Evolutionary conservation across 768 basidiomycete species (phyloP).

Genomic region (Pisolithus tinctorius): DNA sequence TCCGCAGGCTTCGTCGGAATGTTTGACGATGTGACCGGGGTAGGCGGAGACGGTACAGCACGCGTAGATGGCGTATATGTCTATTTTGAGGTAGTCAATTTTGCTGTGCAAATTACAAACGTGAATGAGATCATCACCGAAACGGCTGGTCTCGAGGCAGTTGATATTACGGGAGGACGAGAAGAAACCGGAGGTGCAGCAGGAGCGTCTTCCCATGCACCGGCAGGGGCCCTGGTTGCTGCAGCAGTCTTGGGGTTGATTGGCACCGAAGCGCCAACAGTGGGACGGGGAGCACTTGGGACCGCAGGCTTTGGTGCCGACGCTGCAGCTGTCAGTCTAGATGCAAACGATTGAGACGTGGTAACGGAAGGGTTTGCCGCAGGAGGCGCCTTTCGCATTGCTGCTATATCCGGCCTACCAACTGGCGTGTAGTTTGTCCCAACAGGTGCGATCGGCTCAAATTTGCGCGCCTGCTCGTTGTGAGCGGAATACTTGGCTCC

Average conservation of each 20-base stretch:
- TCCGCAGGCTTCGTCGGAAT: constrained; percentile 60
- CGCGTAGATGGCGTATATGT: constrained; percentile 21
- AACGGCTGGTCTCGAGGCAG: constrained; percentile 36
- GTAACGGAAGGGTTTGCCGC: constrained; percentile 24
- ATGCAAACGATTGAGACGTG: constrained; percentile 18
- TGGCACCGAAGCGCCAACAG: constrained; percentile 39
- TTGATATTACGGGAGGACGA: constrained; percentile 43
- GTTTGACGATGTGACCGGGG: constrained; percentile 39
- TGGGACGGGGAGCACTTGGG: constrained; percentile 40
- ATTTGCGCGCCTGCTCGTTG: constrained; percentile 64
- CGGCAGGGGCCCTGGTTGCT: constrained; percentile 39
- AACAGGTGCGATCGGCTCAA: constrained; percentile 77
- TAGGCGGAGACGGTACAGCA: constrained; percentile 26
- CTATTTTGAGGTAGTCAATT: constrained; percentile 5
- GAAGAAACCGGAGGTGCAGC: constrained; percentile 35
- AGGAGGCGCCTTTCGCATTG: constrained; percentile 43
- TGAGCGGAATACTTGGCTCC: constrained; percentile 88
- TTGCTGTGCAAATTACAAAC: neutral
- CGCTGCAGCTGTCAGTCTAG: constrained; percentile 10
- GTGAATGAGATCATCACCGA: constrained; percentile 24
- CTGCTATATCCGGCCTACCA: constrained; percentile 64
- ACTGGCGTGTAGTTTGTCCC: constrained; percentile 73
- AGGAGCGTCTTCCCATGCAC: constrained; percentile 50
- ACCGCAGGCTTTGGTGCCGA: constrained; percentile 24
- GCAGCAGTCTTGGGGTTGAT: constrained; percentile 34